Evolutionary conservation across 2,329 filamentous ascomycete species (phyloP), one percentile per base, ranked within the genome.

Genomic region (Colletotrichum sp.): DNA sequence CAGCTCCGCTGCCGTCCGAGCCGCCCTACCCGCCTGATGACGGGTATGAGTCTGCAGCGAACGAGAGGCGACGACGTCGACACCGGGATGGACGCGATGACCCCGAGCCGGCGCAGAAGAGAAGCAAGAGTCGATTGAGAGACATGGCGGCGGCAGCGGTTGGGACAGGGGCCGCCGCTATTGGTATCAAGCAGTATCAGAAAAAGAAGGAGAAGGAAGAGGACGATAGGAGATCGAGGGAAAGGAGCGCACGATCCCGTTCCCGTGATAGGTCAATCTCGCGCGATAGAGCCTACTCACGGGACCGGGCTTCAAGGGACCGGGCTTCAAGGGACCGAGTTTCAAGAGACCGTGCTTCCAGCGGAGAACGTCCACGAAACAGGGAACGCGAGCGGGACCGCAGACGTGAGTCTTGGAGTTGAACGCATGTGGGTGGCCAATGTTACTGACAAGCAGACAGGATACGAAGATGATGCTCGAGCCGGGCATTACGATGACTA

Each of bases 121-220:
- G 90, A 74, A 92, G 90, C 78, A 86, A 84, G 77, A 92, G 90
- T 77, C 85, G 86, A 69, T 80, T 92, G 24, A 86, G 90, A 58
- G 85, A 92, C 68, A 84, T 92, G 78, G 90, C 91, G 18, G 87
- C 87, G 5, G 91, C 89, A 2, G 89, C 88, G 7, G 84, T 88
- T n/a, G 89, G 86, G 7, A 88, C 88, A 4, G 91, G 90, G 9
- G 92, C 92, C 7, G 90, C 91, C 1, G 92, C 91, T 7, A 88
- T 93, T 73, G 91, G 91, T 1, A 87, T 93, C 72, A 92, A 92
- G 80, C 90, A 92, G 79, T 91, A 89, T 76, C 86, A 88, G 75
- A 88, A 91, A 79, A 83, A 81, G 69, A 83, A 86, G 81, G 86
- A 89, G 71, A 84, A 82, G 79, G 86, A 85, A 76, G 86, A 85